Conservation (phyloP, 2,329 filamentous ascomycete species). For the Colletotrichum incanum region DNA sequence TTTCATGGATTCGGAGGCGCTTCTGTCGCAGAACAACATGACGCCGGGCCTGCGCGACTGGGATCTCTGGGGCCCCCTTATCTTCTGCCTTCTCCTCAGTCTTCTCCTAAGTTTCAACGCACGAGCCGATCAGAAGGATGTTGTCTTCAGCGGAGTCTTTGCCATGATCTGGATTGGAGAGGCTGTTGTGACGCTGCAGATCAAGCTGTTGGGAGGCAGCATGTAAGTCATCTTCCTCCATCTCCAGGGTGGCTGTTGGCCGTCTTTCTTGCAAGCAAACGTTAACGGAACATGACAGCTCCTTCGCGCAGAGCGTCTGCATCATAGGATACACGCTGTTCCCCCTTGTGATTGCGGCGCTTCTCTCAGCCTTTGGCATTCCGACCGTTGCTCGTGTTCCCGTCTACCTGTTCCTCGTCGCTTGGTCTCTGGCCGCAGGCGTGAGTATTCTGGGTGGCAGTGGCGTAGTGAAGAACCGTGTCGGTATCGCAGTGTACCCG, state of each 20-base stretch:
- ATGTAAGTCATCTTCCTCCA: constrained; percentile 77
- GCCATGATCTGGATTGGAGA: constrained; percentile 97
- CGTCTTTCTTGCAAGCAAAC: constrained; percentile 12
- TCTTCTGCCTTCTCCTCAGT: constrained; percentile 93
- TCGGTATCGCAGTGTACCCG: constrained; percentile 94
- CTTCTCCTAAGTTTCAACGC: constrained; percentile 90
- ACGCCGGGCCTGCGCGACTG: constrained; percentile 93
- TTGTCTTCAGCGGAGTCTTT: constrained; percentile 97
- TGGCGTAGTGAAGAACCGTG: constrained; percentile 94
- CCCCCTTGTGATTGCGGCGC: constrained; percentile 91
- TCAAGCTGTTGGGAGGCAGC: constrained; percentile 95
- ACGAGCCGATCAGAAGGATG: constrained; percentile 83
- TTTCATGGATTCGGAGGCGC: constrained; percentile 74
- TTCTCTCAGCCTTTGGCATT: constrained; percentile 87
- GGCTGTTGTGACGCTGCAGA: constrained; percentile 97
- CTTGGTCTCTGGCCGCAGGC: constrained; percentile 94
- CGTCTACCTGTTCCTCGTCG: constrained; percentile 88
- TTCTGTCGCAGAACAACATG: constrained; percentile 79
- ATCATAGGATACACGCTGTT: constrained; percentile 99
- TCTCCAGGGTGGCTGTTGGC: constrained; percentile 3
- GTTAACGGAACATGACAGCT: constrained; percentile 68
- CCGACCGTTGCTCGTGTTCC: constrained; percentile 88
- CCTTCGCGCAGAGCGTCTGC: constrained; percentile 97
- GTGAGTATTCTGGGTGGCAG: constrained; percentile 97
- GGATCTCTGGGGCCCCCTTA: constrained; percentile 97